phyloP scores from a whole-genome alignment of 257 asterid species.

The Ligustrum vulgare region DNA sequence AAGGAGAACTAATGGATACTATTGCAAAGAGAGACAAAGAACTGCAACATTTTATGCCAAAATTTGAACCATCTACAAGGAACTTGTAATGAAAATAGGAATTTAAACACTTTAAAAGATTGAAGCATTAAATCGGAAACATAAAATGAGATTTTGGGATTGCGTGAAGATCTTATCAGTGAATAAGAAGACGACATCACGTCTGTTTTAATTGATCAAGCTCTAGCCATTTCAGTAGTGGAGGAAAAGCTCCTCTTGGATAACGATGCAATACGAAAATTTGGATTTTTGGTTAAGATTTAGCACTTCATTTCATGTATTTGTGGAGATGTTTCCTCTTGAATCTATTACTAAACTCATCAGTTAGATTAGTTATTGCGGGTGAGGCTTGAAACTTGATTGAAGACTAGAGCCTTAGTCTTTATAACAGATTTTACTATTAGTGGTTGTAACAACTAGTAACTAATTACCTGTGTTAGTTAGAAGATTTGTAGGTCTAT shows the following conservation, averaged over 20 bases:
- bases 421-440: no score
- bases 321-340: no score
- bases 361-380: no score
- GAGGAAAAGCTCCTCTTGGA: conserved; percentile 47
- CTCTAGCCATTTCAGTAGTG: conserved; percentile 28
- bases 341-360: conserved; percentile 48
- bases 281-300: conserved; percentile 52
- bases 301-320: conserved; percentile 52
- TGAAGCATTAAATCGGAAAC: conserved; percentile 16
- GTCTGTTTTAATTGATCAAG: conserved; percentile 28
- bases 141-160: conserved; percentile 10
- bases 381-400: no score
- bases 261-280: conserved; percentile 46
- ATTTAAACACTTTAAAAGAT: conserved; percentile 11
- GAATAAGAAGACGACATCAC: conserved; percentile 28
- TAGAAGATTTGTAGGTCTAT: no score
- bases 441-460: no score
- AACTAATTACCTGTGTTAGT: no score
- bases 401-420: no score
- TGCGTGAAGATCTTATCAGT: not conserved
- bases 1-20: conserved; percentile 32
- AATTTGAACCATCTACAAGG: conserved; percentile 23
- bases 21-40: conserved; percentile 42
- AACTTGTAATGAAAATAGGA: conserved; percentile 10
- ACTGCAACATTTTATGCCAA: conserved; percentile 30